Base-by-base conservation (phyloP, 2,329 filamentous ascomycete genomes). In the Bertia moriformis region DNA sequence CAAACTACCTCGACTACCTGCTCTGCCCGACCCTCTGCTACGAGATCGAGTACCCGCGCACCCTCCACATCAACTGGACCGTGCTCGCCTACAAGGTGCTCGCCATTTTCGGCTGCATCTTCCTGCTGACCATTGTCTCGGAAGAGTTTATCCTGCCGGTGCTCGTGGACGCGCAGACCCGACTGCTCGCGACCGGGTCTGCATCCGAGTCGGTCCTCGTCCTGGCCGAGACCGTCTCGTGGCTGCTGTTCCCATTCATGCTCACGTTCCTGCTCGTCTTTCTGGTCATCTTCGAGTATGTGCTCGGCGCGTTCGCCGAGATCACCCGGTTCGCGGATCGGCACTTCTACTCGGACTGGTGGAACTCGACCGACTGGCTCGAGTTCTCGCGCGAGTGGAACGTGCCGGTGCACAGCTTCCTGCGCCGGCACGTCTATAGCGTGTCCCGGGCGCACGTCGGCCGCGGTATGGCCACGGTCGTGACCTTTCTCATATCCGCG, bases 381-480 rank as follows among this genome's bases (percentile, higher is more conserved):
- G 88, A 95, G 60, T 98, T 96, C 60, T 88, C 80, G 10, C 77
- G 87, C 46, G 84, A 95, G 63, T 96, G 89, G 89, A 96, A 96
- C 56, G 76, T 93, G 14, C 89, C 89, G 35, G 89, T 95, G 4
- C 91, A 96, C 62, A 83, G 87, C 53, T 98, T 95, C 63, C 81
- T 96, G 50, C 79, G 88, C 4, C 74, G 91, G 18, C 91, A 98
- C 59, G 89, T 98, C 46, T 98, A 96, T 61, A 81, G 77, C 41
- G 87, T 87, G 2, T 83, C 80, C 12, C 69, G 84, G 7, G 75
- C 78, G 12, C 77, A 81, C 48, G 78, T 93, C 49, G 88, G 85
- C 15, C 75, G 78, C 41, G 69, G 72, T 14, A 67, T 81, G 41
- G 88, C 91, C 18, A 96, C 88, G 18, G 63, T 87, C 44, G 83